phyloP scores from a whole-genome alignment of 495 filamentous ascomycete species.

The Penicillium fimorum region DNA sequence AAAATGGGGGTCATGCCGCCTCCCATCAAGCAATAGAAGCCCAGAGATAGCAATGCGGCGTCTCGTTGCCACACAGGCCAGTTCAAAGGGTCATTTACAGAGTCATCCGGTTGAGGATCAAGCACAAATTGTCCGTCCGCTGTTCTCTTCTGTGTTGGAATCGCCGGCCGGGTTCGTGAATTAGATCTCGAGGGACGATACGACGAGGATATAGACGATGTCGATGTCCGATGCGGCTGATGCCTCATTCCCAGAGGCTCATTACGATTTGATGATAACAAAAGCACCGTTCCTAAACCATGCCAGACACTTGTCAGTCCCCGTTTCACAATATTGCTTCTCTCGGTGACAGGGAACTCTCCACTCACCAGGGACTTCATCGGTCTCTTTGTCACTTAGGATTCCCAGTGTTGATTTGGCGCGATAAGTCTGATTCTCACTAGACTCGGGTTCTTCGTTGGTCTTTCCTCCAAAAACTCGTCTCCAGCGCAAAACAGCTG shows the following conservation, averaged over 20 bases:
- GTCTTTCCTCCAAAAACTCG: slow-evolving; percentile 19
- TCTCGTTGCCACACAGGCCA: slow-evolving; percentile 87
- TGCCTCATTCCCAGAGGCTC: slow-evolving; percentile 79
- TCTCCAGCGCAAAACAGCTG: slow-evolving; percentile 21
- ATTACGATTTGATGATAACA: slow-evolving; percentile 73
- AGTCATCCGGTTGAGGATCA: slow-evolving; percentile 90
- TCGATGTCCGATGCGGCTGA: slow-evolving; percentile 69
- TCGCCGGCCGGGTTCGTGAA: slow-evolving; percentile 24
- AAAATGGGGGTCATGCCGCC: slow-evolving; percentile 91
- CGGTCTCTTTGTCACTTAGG: slow-evolving; percentile 75
- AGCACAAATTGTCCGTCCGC: slow-evolving; percentile 81
- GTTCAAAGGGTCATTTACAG: slow-evolving; percentile 87
- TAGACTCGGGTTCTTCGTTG: neutral
- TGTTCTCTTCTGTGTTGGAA: slow-evolving; percentile 69
- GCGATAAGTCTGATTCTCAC: slow-evolving; percentile 31
- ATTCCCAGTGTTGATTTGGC: slow-evolving; percentile 76
- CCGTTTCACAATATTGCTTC: neutral
- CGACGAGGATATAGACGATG: slow-evolving; percentile 67
- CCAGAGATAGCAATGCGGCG: slow-evolving; percentile 75
- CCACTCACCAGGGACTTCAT: slow-evolving; percentile 83
- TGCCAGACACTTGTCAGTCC: slow-evolving; percentile 9
- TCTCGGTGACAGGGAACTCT: neutral
- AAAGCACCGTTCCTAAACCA: slow-evolving; percentile 69
- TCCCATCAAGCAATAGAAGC: slow-evolving; percentile 89
- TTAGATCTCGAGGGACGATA: slow-evolving; percentile 46